phyloP scores from a whole-genome alignment of 2,329 filamentous ascomycete genomes.

The Sarocladium oryzae region DNA sequence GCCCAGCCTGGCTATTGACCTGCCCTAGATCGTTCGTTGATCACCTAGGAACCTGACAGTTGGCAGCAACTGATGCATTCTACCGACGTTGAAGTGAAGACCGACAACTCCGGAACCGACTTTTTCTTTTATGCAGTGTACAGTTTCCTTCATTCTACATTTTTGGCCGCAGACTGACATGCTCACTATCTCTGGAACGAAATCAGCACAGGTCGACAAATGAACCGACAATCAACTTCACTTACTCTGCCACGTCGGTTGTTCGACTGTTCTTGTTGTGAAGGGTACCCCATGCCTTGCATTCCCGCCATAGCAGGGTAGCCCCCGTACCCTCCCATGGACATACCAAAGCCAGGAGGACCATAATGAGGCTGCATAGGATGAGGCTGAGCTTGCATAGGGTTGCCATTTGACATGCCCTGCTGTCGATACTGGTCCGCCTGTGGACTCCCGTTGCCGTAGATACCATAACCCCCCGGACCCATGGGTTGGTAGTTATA shows the following conservation, averaged over 20 bases:
- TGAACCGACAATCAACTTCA: constrained; percentile 12
- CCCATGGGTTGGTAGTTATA: constrained; percentile 53
- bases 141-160: not conserved
- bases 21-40: not conserved
- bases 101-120: not conserved
- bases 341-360: constrained; percentile 44
- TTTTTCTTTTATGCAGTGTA: not conserved
- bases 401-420: constrained; percentile 43
- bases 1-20: not conserved
- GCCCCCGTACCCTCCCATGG: constrained; percentile 34
- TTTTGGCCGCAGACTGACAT: not conserved
- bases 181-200: constrained; percentile 17
- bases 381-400: constrained; percentile 38
- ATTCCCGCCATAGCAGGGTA: constrained; percentile 39
- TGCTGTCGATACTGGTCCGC: constrained; percentile 52
- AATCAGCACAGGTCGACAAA: constrained; percentile 18
- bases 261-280: constrained; percentile 52
- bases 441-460: constrained; percentile 38
- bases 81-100: not conserved
- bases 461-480: constrained; percentile 45
- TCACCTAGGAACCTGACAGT: not conserved
- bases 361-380: constrained; percentile 37
- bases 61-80: not conserved
- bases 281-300: constrained; percentile 43
- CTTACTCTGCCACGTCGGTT: constrained; percentile 53